Evolutionary conservation across 164 flowering plant species (phyloP).

Genomic region (Tinospora cordifolia): DNA sequence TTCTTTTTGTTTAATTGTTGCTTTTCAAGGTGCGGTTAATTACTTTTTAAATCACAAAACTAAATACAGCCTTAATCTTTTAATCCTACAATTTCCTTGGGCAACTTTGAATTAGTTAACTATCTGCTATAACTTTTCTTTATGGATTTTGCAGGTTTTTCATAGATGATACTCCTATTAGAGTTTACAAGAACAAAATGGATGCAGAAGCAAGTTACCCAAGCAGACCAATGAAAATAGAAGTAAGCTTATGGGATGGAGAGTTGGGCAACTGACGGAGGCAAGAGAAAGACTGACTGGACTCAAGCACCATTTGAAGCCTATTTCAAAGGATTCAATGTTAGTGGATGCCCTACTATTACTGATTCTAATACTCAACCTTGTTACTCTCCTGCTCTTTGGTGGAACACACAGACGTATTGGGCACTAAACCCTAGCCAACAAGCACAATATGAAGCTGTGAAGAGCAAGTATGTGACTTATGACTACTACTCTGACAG

Average conservation of each 20-base stretch:
- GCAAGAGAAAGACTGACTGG: slow-evolving; percentile 47
- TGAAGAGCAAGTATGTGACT: slow-evolving; percentile 28
- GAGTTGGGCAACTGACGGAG: slow-evolving; percentile 69
- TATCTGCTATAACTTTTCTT: not conserved
- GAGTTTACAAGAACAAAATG: slow-evolving; percentile 50
- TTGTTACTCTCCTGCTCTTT: slow-evolving; percentile 21
- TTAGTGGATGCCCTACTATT: slow-evolving; percentile 36
- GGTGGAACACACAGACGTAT: slow-evolving; percentile 44
- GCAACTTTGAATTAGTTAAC: not conserved
- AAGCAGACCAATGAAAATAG: slow-evolving; percentile 40
- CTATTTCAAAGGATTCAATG: slow-evolving; percentile 31
- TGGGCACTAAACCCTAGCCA: slow-evolving; percentile 25
- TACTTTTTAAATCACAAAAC: too few species aligned
- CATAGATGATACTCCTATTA: slow-evolving; percentile 56
- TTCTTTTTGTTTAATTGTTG: too few species aligned
- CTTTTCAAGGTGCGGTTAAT: too few species aligned
- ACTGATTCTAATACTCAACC: not conserved
- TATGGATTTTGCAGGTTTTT: slow-evolving; percentile 39
- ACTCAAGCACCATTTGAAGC: slow-evolving; percentile 49
- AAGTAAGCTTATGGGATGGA: slow-evolving; percentile 63
- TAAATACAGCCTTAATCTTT: too few species aligned
- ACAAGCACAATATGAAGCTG: slow-evolving; percentile 15
- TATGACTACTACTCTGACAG: slow-evolving; percentile 62
- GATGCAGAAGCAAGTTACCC: slow-evolving; percentile 45
- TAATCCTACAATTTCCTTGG: not conserved